Conservation (phyloP, 768 basidiomycete species). For the Flagelloscypha sp. region DNA sequence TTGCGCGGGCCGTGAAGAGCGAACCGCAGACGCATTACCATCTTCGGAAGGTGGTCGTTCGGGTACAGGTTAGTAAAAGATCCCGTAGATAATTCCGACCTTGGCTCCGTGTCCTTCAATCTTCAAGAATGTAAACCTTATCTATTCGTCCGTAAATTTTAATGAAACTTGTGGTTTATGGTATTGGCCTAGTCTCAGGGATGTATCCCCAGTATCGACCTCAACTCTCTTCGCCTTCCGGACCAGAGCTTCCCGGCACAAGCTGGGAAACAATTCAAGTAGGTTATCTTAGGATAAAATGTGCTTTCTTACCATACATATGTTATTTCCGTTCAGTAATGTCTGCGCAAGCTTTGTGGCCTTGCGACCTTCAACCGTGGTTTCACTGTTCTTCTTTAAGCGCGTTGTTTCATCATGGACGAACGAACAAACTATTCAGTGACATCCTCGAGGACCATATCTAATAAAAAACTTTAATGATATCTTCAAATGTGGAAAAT, state of each 20-base stretch:
- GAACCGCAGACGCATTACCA: slow-evolving; percentile 82
- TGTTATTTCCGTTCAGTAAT: slow-evolving; percentile 88
- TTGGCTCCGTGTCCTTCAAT: too few relatives aligned
- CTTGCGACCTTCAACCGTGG: slow-evolving; percentile 73
- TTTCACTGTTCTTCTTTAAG: slow-evolving; percentile 51
- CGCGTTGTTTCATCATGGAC: slow-evolving; percentile 1
- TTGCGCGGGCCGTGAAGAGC: slow-evolving; percentile 74
- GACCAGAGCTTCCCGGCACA: slow-evolving; percentile 65
- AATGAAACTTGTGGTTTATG: too few relatives aligned
- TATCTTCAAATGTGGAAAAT: not conserved
- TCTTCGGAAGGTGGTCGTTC: too few relatives aligned
- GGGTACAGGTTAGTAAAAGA: not conserved
- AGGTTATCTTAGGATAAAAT: not conserved
- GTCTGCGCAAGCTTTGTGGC: slow-evolving; percentile 82
- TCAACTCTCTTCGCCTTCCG: too few relatives aligned
- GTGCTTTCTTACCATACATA: slow-evolving; percentile 74
- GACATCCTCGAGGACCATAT: slow-evolving; percentile 94
- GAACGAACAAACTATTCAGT: slow-evolving; percentile 67
- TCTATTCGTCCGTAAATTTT: too few relatives aligned
- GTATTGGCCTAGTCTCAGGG: too few relatives aligned
- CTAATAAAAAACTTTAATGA: slow-evolving; percentile 27
- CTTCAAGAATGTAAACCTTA: too few relatives aligned
- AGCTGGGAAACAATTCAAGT: slow-evolving; percentile 30
- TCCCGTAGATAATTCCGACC: too few relatives aligned
- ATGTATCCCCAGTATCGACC: too few relatives aligned